phyloP scores from a whole-genome alignment of 257 asterid species.

The Lithospermum erythrorhizon region DNA sequence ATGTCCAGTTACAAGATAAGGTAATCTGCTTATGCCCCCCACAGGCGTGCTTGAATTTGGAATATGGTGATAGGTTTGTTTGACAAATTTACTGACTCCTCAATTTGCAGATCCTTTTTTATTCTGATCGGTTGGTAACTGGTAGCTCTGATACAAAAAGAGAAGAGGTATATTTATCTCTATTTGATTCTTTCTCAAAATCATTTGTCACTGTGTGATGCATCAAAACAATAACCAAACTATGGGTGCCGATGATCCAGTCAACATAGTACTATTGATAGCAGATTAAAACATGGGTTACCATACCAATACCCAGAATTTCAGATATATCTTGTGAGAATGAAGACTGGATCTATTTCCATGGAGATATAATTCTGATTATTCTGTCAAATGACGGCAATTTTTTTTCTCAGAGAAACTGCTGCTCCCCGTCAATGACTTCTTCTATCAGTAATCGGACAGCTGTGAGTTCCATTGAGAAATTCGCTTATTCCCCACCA shows the following conservation, averaged over 20 bases:
- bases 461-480: conserved; percentile 32
- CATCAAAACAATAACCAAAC: not conserved
- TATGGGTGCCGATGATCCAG: not conserved
- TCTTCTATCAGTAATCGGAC: conserved; percentile 19
- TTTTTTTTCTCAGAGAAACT: not conserved
- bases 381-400: not conserved
- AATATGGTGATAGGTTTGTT: not conserved
- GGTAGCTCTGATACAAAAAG: conserved; percentile 25
- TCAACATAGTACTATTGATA: not conserved
- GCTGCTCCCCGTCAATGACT: conserved; percentile 24
- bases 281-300: not conserved
- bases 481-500: conserved; percentile 46
- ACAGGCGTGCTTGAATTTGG: not conserved
- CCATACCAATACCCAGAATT: not conserved
- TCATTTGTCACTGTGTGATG: not conserved
- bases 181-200: not conserved
- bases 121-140: conserved; percentile 37
- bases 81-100: not conserved
- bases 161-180: conserved; percentile 31
- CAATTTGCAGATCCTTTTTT: conserved; percentile 46
- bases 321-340: not conserved
- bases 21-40: conserved; percentile 21
- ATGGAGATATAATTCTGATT: not conserved
- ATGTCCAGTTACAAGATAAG: conserved; percentile 63
- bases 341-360: not conserved